A percentile compares a stretch with the other conserved stretches of the same genome.
phyloP scores from a whole-genome alignment of 352 stramenopile species.

The Phytophthora pluvialis region DNA sequence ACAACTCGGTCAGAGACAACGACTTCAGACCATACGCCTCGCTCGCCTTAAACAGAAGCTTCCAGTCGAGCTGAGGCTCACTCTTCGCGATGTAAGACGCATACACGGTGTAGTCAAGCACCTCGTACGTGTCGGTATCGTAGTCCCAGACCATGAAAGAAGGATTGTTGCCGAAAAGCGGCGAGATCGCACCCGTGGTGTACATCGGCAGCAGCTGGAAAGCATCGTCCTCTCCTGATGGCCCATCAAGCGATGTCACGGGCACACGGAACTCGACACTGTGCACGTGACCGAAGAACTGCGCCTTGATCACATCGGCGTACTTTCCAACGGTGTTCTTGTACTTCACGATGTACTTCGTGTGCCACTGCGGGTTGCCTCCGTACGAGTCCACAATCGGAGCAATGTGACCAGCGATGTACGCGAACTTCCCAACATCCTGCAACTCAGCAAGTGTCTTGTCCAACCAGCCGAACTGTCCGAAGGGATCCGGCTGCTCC shows the following conservation, averaged over 20 bases:
- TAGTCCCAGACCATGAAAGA: constrained; percentile 92
- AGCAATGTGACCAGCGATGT: constrained; percentile 92
- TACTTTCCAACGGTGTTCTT: constrained; percentile 79
- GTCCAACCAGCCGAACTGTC: constrained; percentile 92
- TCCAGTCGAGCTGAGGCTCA: constrained; percentile 63
- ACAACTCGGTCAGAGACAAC: constrained; percentile 52
- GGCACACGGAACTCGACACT: constrained; percentile 91
- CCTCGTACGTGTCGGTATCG: constrained; percentile 72
- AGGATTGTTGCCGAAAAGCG: constrained; percentile 92
- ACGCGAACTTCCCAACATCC: constrained; percentile 64
- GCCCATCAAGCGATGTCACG: constrained; percentile 29
- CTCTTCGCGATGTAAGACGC: constrained; percentile 67
- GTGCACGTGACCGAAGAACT: constrained; percentile 95
- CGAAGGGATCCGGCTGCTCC: constrained; percentile 82
- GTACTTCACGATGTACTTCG: constrained; percentile 88
- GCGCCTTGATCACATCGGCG: constrained; percentile 77
- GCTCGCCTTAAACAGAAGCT: constrained; percentile 62
- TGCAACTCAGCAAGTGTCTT: constrained; percentile 65
- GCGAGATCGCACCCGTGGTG: constrained; percentile 87
- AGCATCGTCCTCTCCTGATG: constrained; percentile 15
- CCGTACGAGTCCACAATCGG: constrained; percentile 92
- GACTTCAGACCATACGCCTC: constrained; percentile 64
- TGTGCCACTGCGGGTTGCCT: constrained; percentile 89
- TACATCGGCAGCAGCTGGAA: constrained; percentile 79
- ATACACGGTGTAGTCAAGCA: constrained; percentile 84